Percentiles rank a stretch among this genome's conserved stretches.
Evolutionary conservation across 2,329 filamentous ascomycete genomes (phyloP).

Genomic region (Penicillium sp.): DNA sequence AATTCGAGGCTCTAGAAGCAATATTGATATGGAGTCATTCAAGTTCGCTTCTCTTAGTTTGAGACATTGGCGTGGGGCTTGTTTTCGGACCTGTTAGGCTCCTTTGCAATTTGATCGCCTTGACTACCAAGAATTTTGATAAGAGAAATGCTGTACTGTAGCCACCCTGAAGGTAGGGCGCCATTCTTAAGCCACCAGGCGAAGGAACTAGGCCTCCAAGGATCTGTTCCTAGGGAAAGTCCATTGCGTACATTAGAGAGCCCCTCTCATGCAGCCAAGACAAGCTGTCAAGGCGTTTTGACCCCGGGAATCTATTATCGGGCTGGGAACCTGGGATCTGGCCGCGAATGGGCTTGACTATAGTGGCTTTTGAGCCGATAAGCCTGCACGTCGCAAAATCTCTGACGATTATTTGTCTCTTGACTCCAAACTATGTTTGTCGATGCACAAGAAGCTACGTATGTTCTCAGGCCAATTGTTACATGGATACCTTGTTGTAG

Average conservation of each 20-base stretch:
- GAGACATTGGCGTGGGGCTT: not conserved
- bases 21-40: not conserved
- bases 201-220: not conserved
- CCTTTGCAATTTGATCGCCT: not conserved
- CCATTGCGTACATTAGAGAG: not conserved
- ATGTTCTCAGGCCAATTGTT: not conserved
- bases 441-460: not conserved
- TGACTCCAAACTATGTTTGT: not conserved
- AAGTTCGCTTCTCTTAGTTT: not conserved
- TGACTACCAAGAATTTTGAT: not conserved
- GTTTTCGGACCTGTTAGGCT: not conserved
- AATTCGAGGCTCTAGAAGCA: constrained; percentile 4
- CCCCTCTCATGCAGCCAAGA: not conserved
- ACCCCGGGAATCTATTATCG: not conserved
- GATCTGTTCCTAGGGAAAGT: not conserved
- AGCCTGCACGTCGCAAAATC: not conserved
- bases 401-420: not conserved
- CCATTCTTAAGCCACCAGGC: not conserved
- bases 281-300: not conserved
- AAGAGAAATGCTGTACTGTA: not conserved
- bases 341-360: not conserved
- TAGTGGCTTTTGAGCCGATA: not conserved
- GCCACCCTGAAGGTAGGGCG: not conserved
- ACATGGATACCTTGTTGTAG: not conserved
- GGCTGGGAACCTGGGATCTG: not conserved